phyloP scores from a whole-genome alignment of 129 eudicot species.

The Saposhnikovia divaricata region DNA sequence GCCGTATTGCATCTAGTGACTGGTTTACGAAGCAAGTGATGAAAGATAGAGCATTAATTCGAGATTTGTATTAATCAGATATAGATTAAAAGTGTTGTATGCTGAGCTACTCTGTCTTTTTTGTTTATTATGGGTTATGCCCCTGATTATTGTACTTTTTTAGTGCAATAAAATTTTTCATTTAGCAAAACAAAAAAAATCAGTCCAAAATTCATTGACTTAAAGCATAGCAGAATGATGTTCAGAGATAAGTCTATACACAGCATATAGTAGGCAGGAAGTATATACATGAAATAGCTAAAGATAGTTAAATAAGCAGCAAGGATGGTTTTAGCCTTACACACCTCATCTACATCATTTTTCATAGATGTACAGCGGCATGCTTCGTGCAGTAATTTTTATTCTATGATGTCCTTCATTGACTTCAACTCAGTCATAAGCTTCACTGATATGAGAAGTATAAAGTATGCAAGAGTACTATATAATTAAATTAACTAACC shows the following conservation, averaged over 20 bases:
- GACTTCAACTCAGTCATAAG: conserved; percentile 68
- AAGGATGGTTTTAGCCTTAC: background rate
- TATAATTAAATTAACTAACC: no score
- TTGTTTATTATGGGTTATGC: no score
- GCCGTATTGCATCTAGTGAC: no score
- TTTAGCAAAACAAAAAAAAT: no score
- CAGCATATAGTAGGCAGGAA: background rate
- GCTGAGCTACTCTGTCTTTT: no score
- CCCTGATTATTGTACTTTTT: no score
- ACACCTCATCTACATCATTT: conserved; percentile 73
- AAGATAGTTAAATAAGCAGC: background rate
- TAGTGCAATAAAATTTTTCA: no score
- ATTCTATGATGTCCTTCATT: conserved; percentile 67
- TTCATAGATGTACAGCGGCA: conserved; percentile 41
- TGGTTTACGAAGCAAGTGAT: no score
- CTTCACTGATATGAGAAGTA: conserved; percentile 42
- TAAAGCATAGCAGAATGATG: background rate
- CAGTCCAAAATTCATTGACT: background rate
- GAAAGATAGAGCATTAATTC: no score
- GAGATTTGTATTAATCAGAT: no score
- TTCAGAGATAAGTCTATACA: background rate
- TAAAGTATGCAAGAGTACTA: background rate
- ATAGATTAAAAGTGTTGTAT: no score
- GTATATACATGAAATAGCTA: background rate
- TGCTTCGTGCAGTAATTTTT: conserved; percentile 51